Evolutionary conservation across 2,329 filamentous ascomycete genomes (phyloP), one percentile per base, ranked within the genome.

Genomic region (Grosmannia clavigera): DNA sequence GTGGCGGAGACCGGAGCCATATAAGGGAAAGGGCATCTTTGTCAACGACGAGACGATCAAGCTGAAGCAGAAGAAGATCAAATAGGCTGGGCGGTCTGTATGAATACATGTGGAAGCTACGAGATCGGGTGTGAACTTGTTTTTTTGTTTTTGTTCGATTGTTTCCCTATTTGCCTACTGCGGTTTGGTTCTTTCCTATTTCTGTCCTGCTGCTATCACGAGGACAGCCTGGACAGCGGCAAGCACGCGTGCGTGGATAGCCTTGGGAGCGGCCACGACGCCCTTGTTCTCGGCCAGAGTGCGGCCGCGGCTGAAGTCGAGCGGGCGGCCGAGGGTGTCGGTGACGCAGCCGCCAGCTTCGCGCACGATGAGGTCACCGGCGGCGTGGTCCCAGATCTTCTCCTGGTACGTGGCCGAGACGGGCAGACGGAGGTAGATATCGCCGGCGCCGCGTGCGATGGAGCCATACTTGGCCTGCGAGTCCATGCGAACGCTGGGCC

Each of bases 381-480:
- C 94, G 22, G 94, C 94, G 72, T 99, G 94, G 71, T 99, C 94
- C 94, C 94, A 99, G 66, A 99, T 99, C 83, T 99, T 99, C 80
- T 99, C 94, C 72, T 95, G 85, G 76, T 99, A 99, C 59, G 87
- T 86, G 71, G 83, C 88, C 62, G 70, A 72, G 5, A 90, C 87
- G 3, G 94, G 94, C 61, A 99, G 76, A 59, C 95, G 83, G 61
- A 99, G 81, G 75, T 99, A 99, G 65, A 99, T 86, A 70, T 99
- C 94, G 57, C 92, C 94, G 5, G 92, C 91, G 54, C 94, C 94
- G 64, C 94, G 82, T 43, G 94, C 94, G 70, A 99, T 95, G 43
- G 89, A 94, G 63, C 87, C 92, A 75, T 99, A 99, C 75, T 99
- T 99, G 67, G 94, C 92, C 75, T 99, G 94, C 58, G 90, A 95